Conservation (phyloP, 345 rosid genomes). For the Populus euphratica region DNA sequence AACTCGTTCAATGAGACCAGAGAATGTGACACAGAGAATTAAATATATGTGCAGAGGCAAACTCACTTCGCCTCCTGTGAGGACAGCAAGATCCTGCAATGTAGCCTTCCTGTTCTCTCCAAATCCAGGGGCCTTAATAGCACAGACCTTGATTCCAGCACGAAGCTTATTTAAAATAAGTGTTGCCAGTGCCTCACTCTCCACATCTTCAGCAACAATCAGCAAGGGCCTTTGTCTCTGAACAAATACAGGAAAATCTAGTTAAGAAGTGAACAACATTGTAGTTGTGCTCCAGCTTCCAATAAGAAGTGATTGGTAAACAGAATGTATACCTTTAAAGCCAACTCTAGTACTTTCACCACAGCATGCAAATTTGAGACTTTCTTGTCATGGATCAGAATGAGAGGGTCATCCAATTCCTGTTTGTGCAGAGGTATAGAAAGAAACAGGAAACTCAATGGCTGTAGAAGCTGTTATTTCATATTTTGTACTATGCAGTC, state of each 20-base stretch:
- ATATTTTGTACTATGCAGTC: neutral
- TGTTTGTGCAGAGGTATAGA: constrained; percentile 25
- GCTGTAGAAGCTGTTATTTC: neutral
- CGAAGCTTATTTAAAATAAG: constrained; percentile 91
- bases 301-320: neutral
- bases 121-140: constrained; percentile 96
- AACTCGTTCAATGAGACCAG: neutral
- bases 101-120: constrained; percentile 90
- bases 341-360: constrained; percentile 85
- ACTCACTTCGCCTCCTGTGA: constrained; percentile 87
- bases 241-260: constrained; percentile 13
- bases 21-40: neutral
- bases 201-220: constrained; percentile 93
- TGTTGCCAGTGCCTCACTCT: constrained; percentile 85
- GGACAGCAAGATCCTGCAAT: constrained; percentile 80
- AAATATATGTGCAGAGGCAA: neutral
- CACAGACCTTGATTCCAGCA: constrained; percentile 96
- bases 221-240: constrained; percentile 86
- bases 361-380: constrained; percentile 72
- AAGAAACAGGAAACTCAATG: neutral
- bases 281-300: neutral
- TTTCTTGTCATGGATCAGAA: constrained; percentile 93
- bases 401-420: constrained; percentile 96
- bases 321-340: constrained; percentile 65
- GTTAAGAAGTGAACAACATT: neutral